Conservation (phyloP, 345 rosid genomes). For the Lepidium didymum region DNA sequence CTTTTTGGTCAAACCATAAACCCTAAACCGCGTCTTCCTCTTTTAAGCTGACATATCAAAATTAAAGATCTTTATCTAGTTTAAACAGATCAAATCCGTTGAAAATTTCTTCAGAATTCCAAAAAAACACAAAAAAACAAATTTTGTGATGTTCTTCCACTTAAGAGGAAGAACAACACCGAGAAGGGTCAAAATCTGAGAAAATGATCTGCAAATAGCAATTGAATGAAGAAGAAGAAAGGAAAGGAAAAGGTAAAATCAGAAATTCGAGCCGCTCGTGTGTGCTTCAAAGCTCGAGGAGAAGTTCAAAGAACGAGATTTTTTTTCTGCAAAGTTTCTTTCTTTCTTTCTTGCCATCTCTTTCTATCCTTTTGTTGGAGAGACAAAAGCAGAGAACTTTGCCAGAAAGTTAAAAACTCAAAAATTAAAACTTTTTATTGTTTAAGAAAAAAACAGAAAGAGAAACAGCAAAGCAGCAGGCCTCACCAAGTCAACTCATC, state of each 20-base stretch:
- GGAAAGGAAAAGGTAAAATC: neutral
- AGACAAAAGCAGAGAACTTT: conserved; percentile 30
- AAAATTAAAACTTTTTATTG: neutral
- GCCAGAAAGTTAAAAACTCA: conserved; percentile 19
- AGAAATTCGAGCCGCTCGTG: conserved; percentile 23
- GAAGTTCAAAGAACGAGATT: conserved; percentile 15
- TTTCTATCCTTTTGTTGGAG: neutral
- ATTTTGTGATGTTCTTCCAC: neutral
- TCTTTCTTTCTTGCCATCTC: neutral
- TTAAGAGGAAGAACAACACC: neutral
- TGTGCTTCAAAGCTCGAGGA: conserved; percentile 6
- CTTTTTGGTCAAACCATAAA: conserved; percentile 24
- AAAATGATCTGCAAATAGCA: neutral
- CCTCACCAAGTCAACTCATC: conserved; percentile 32
- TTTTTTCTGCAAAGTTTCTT: neutral
- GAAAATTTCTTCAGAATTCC: neutral
- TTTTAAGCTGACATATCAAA: neutral
- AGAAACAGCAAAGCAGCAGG: conserved; percentile 29
- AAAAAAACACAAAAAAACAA: neutral
- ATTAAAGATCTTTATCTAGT: neutral
- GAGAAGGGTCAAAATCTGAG: conserved; percentile 14
- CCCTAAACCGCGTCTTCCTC: conserved; percentile 6
- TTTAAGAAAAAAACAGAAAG: neutral
- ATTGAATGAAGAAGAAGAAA: neutral
- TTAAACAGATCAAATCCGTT: conserved; percentile 9